phyloP scores from a whole-genome alignment of 2,329 filamentous ascomycete genomes.

The Aureobasidium sp. region DNA sequence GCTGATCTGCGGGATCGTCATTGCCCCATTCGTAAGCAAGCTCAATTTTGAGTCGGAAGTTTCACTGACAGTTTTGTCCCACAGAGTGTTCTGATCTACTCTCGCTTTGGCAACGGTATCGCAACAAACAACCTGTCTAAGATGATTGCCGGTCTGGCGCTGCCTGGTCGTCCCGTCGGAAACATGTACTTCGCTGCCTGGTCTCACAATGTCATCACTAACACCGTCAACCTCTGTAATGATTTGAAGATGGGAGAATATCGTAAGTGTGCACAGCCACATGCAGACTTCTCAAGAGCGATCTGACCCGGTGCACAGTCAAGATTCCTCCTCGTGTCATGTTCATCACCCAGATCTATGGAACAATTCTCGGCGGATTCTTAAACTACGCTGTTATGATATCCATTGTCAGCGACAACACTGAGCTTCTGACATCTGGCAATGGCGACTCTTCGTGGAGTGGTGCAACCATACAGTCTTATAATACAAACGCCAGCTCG shows the following conservation, averaged over 20 bases:
- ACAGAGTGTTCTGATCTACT: constrained; percentile 44
- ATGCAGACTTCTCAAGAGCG: too few species aligned
- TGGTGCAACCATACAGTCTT: constrained; percentile 43
- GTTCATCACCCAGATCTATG: constrained; percentile 52
- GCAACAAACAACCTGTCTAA: constrained; percentile 54
- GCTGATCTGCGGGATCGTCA: constrained; percentile 22
- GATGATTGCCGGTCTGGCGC: constrained; percentile 47
- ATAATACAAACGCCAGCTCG: constrained; percentile 32
- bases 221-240: constrained; percentile 44
- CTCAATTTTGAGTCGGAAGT: too few species aligned
- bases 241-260: constrained; percentile 56
- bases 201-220: constrained; percentile 51
- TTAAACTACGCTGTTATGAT: constrained; percentile 53
- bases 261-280: constrained; percentile 31
- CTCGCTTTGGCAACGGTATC: constrained; percentile 51
- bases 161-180: constrained; percentile 46
- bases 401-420: constrained; percentile 45
- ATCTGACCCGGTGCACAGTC: constrained; percentile 23
- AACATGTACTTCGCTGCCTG: constrained; percentile 55
- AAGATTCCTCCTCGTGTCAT: constrained; percentile 51
- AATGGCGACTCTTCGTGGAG: constrained; percentile 49
- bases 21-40: constrained; percentile 41
- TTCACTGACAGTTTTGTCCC: background rate
- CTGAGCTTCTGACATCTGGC: constrained; percentile 40
- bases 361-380: constrained; percentile 48